Evolutionary conservation across 495 filamentous ascomycete genomes (phyloP).

Genomic region (Penicillium egyptiacum): DNA sequence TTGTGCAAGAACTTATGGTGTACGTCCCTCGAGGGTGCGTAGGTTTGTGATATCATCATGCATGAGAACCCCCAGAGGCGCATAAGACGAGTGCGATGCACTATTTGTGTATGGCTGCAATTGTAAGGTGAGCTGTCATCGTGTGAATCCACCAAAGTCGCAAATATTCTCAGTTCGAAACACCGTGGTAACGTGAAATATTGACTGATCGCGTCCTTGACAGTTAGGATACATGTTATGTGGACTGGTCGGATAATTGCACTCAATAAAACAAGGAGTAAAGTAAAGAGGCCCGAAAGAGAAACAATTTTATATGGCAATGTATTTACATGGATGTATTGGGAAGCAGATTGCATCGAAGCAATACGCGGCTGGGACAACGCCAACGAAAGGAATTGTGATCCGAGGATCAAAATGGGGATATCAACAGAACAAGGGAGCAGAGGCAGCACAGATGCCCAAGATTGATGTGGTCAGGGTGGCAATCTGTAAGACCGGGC

Average conservation of each 20-base stretch:
- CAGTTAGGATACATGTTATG: too few relatives aligned
- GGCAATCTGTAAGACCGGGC: conserved; percentile 8
- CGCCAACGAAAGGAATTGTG: conserved; percentile 15
- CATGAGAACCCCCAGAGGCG: background rate
- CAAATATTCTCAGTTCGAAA: background rate
- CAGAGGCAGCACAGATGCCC: conserved; percentile 12
- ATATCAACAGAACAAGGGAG: conserved; percentile 26
- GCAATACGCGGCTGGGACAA: conserved; percentile 10
- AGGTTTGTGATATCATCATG: background rate
- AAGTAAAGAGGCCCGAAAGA: background rate
- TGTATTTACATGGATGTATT: conserved; percentile 7
- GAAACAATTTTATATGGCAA: conserved; percentile 6
- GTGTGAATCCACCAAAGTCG: background rate
- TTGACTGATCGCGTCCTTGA: background rate
- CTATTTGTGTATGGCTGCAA: background rate
- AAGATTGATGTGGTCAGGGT: conserved; percentile 11
- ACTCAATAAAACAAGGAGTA: background rate
- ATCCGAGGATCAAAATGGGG: conserved; percentile 13
- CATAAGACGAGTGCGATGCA: background rate
- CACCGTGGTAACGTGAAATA: background rate
- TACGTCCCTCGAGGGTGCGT: background rate
- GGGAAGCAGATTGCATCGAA: background rate
- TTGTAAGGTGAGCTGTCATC: background rate
- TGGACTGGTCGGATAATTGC: background rate
- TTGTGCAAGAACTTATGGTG: background rate